Conservation (phyloP, 2,329 filamentous ascomycete species). For the Aspergillus japonicus region DNA sequence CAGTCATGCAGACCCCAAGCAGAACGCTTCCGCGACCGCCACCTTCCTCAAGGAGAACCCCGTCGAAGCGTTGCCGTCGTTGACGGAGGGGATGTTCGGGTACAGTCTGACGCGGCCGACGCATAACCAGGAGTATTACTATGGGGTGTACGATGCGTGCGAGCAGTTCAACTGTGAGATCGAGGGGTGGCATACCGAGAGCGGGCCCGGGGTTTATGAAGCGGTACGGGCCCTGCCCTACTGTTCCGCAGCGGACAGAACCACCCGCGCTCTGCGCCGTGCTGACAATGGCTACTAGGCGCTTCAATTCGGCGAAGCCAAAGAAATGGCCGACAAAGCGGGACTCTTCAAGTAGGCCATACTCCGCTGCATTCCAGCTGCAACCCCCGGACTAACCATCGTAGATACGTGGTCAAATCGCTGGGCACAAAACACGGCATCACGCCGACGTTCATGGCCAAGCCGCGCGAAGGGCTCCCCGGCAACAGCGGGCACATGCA, state of each 20-base stretch:
- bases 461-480: constrained; percentile 83
- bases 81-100: constrained; percentile 95
- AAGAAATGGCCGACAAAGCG: constrained; percentile 86
- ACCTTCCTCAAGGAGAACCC: constrained; percentile 72
- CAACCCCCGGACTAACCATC: constrained; percentile 10
- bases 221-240: constrained; percentile 55
- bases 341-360: constrained; percentile 75
- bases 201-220: constrained; percentile 90
- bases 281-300: constrained; percentile 48
- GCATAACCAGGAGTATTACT: constrained; percentile 91
- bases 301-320: constrained; percentile 83
- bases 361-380: constrained; percentile 3
- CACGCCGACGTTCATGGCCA: constrained; percentile 98
- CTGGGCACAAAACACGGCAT: constrained; percentile 84
- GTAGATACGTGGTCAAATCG: constrained; percentile 79
- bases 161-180: constrained; percentile 75
- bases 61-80: constrained; percentile 67
- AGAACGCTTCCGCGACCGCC: constrained; percentile 68
- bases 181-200: constrained; percentile 95
- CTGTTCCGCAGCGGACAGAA: not conserved
- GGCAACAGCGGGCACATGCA: constrained; percentile 97
- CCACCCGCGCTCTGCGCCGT: no score
- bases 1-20: constrained; percentile 49
- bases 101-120: constrained; percentile 85
- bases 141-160: constrained; percentile 80